These are phyloP conservation scores for Posidonia australis DNA, from an alignment of 106 monocot species.

Conservation along the genomic window DNA sequence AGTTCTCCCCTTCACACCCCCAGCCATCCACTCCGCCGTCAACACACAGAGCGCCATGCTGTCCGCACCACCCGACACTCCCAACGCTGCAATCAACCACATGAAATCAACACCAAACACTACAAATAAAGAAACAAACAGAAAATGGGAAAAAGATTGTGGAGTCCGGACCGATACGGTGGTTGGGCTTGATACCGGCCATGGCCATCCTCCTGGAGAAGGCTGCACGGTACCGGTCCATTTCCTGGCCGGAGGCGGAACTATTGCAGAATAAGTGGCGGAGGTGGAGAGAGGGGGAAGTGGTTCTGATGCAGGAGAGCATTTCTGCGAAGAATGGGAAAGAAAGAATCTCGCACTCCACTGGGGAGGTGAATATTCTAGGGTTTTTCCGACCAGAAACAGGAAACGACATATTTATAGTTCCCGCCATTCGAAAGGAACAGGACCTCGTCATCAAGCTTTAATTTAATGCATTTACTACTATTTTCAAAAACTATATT, in stretches of 20 bases:
- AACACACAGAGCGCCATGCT: constrained; percentile 88
- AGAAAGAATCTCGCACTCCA: no score
- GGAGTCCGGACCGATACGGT: constrained; percentile 55
- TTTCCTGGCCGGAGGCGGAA: no score
- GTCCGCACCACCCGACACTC: constrained; percentile 95
- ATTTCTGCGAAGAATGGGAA: not conserved
- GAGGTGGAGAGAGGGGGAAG: constrained; percentile 32
- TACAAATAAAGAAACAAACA: not conserved
- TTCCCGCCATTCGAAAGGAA: no score
- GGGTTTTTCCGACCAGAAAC: no score
- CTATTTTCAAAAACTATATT: no score
- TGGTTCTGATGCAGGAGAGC: constrained; percentile 21
- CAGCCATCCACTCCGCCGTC: constrained; percentile 60
- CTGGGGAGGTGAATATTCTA: no score
- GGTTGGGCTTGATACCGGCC: constrained; percentile 79
- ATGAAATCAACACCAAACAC: not conserved
- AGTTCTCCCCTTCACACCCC: constrained; percentile 1
- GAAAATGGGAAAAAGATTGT: not conserved
- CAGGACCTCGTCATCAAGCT: no score
- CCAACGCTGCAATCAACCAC: constrained; percentile 41
- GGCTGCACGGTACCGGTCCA: constrained; percentile 39
- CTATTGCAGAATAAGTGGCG: no score
- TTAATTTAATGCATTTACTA: no score
- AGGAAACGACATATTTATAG: no score
- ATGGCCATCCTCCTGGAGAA: constrained; percentile 76